Percentiles rank a stretch among this genome's conserved stretches.
phyloP scores from a whole-genome alignment of 2,329 filamentous ascomycete genomes.

The Dryadomyces quercivorus region DNA sequence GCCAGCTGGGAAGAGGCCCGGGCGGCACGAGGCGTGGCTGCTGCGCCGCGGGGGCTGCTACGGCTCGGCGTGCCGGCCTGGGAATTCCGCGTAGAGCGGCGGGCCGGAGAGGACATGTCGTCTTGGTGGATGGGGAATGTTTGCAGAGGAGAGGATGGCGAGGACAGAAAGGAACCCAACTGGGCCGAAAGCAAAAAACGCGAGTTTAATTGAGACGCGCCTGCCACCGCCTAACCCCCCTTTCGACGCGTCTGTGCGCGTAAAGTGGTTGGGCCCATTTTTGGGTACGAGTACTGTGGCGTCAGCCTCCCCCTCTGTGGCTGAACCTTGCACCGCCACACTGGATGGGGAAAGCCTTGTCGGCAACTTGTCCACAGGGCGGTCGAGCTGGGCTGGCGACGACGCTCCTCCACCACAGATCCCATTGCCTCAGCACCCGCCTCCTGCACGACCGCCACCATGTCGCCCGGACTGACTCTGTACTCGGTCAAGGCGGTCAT shows the following conservation, averaged over 20 bases:
- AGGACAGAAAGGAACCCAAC: not conserved
- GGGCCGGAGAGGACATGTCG: constrained; percentile 47
- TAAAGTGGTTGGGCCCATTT: constrained; percentile 33
- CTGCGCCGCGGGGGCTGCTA: constrained; percentile 17
- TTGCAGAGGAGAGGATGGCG: too few relatives aligned
- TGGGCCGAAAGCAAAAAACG: constrained; percentile 5
- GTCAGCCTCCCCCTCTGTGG: not conserved
- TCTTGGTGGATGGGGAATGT: too few relatives aligned
- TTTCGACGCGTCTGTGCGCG: constrained; percentile 23
- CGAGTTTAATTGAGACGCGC: constrained; percentile 14
- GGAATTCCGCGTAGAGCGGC: constrained; percentile 41
- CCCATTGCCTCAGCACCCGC: not conserved
- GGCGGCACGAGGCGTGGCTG: not conserved
- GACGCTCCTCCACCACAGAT: not conserved
- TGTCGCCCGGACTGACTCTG: constrained; percentile 15
- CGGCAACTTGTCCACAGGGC: not conserved
- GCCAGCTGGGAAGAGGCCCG: constrained; percentile 35
- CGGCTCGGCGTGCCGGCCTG: constrained; percentile 35
- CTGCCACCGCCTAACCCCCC: too few relatives aligned
- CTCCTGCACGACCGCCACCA: constrained; percentile 6
- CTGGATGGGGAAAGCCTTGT: not conserved
- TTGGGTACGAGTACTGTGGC: not conserved
- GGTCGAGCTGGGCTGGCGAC: not conserved
- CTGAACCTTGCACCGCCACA: constrained; percentile 2
- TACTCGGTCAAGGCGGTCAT: constrained; percentile 16